These are phyloP conservation scores for Sordaria brevicollis DNA, from an alignment of 495 filamentous ascomycete genomes.

Conservation along the genomic window DNA sequence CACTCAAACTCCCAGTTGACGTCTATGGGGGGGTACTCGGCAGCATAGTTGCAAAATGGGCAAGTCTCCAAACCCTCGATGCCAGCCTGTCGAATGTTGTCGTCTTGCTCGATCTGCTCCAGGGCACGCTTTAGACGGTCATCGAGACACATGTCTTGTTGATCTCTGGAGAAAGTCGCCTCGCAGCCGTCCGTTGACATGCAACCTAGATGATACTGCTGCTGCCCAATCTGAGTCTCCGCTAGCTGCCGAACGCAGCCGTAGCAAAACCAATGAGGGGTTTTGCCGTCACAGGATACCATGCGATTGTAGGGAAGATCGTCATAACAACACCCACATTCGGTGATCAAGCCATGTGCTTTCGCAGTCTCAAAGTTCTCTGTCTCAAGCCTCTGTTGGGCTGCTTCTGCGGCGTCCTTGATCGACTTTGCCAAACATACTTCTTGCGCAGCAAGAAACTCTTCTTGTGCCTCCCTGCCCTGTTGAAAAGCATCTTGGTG, in stretches of 20 bases:
- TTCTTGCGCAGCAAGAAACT: constrained; percentile 17
- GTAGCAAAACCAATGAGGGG: constrained; percentile 52
- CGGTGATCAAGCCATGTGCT: constrained; percentile 39
- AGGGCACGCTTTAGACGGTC: constrained; percentile 44
- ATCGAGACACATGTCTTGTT: constrained; percentile 48
- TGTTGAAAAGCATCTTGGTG: not conserved
- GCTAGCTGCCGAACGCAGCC: constrained; percentile 53
- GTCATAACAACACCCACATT: constrained; percentile 63
- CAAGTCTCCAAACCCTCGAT: constrained; percentile 60
- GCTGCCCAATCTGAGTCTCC: constrained; percentile 55
- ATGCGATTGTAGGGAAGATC: constrained; percentile 55
- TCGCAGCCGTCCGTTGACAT: constrained; percentile 41
- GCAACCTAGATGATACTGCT: constrained; percentile 48
- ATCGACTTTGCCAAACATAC: constrained; percentile 8
- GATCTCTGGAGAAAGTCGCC: constrained; percentile 29
- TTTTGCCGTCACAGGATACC: constrained; percentile 51
- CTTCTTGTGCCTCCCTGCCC: constrained; percentile 13
- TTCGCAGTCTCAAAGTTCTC: constrained; percentile 34
- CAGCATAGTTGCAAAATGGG: constrained; percentile 77
- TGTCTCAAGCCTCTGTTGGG: constrained; percentile 26
- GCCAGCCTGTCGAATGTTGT: constrained; percentile 51
- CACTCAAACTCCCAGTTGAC: constrained; percentile 68
- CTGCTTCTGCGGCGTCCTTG: constrained; percentile 18
- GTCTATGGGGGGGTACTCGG: constrained; percentile 56
- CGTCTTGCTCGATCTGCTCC: constrained; percentile 58